Evolutionary conservation across 139 green algal genomes (phyloP).

Genomic region (Ettlia oleoabundans): DNA sequence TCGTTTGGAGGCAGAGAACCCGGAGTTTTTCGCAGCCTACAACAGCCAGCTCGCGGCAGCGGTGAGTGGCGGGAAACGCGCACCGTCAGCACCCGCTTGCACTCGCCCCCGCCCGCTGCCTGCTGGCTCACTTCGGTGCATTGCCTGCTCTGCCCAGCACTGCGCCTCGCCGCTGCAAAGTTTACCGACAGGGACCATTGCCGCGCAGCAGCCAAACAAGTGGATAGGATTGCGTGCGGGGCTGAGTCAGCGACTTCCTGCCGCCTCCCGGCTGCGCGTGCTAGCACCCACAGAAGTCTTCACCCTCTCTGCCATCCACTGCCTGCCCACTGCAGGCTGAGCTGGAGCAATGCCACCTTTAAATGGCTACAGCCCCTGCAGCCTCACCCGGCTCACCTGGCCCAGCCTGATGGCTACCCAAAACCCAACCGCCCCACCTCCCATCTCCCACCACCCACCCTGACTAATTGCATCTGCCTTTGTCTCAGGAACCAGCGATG

Average conservation of each 20-base stretch:
- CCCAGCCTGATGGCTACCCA: not conserved
- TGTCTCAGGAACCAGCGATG: not conserved
- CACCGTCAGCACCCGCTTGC: not conserved
- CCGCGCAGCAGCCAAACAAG: too few relatives aligned
- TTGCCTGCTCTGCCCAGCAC: not conserved
- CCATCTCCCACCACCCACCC: not conserved
- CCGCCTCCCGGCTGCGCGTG: too few relatives aligned
- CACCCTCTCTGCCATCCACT: not conserved
- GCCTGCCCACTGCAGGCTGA: not conserved
- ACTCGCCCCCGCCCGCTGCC: too few relatives aligned
- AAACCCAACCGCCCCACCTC: not conserved
- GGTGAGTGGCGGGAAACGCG: not conserved
- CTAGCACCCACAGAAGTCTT: not conserved
- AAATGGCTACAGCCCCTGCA: not conserved
- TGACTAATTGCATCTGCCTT: not conserved
- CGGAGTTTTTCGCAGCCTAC: conserved; percentile 33
- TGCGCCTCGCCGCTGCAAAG: too few relatives aligned
- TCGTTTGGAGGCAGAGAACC: conserved; percentile 40
- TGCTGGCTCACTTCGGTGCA: not conserved
- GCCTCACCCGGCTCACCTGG: too few relatives aligned
- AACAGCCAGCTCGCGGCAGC: conserved; percentile 15
- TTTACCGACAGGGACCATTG: too few relatives aligned
- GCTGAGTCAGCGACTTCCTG: not conserved
- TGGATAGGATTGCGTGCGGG: too few relatives aligned
- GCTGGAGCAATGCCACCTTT: not conserved